Conservation (phyloP, 2,329 filamentous ascomycete genomes). For the Penicillium vulpinum region DNA sequence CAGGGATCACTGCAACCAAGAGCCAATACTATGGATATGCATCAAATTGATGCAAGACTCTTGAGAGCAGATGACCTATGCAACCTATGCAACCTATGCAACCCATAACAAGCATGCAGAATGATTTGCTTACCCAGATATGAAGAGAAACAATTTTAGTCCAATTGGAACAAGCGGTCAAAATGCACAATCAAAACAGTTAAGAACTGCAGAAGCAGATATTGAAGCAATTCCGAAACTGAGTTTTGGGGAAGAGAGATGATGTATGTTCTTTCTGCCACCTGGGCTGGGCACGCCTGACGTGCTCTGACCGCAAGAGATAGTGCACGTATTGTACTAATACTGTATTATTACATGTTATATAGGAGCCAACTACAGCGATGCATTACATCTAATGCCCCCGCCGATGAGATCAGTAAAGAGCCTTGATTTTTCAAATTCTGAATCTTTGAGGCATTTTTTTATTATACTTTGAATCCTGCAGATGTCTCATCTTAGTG, state of each 20-base stretch:
- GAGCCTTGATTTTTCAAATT: slow-evolving; percentile 5
- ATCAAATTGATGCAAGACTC: slow-evolving; percentile 1
- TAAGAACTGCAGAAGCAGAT: slow-evolving; percentile 10
- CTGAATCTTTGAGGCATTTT: background rate
- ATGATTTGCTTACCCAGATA: slow-evolving; percentile 26
- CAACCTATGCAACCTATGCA: too few species aligned
- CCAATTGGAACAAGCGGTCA: slow-evolving; percentile 14
- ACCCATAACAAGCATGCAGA: slow-evolving; percentile 19
- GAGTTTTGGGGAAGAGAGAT: slow-evolving; percentile 20
- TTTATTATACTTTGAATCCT: background rate
- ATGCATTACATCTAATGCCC: background rate
- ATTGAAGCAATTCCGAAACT: slow-evolving; percentile 15
- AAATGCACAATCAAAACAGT: background rate
- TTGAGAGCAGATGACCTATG: background rate
- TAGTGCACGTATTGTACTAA: slow-evolving; percentile 7
- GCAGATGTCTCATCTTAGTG: background rate
- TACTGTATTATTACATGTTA: slow-evolving; percentile 27
- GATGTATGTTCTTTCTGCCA: slow-evolving; percentile 41
- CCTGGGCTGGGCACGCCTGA: slow-evolving; percentile 34
- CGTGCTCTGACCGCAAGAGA: slow-evolving; percentile 33
- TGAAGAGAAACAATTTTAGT: background rate
- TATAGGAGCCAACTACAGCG: slow-evolving; percentile 1
- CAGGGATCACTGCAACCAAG: background rate
- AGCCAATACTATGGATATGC: background rate
- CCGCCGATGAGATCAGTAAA: slow-evolving; percentile 6